Percentiles rank a stretch among this genome's conserved stretches.
phyloP scores from a whole-genome alignment of 2,329 filamentous ascomycete genomes.

The Microdochium trichocladiopsis region DNA sequence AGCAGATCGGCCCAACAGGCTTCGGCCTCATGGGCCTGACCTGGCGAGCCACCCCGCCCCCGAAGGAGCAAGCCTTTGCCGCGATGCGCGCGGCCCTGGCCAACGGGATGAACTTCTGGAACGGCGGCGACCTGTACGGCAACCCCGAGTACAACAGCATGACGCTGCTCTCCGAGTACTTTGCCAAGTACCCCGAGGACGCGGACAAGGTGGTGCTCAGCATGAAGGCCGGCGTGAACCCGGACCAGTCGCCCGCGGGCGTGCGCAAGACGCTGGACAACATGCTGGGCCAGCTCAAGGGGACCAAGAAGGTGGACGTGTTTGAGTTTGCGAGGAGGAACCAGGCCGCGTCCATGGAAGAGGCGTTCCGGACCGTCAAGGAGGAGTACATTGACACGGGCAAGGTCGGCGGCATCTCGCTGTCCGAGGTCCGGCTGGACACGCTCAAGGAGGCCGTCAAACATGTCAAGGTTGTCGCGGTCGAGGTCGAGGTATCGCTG shows the following conservation, averaged over 20 bases:
- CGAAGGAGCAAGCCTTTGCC: slow-evolving; percentile 33
- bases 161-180: slow-evolving; percentile 45
- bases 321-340: slow-evolving; percentile 47
- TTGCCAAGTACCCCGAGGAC: slow-evolving; percentile 48
- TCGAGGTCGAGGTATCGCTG: slow-evolving; percentile 31
- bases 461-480: slow-evolving; percentile 23
- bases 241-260: slow-evolving; percentile 33
- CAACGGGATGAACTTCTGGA: slow-evolving; percentile 37
- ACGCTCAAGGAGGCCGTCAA: slow-evolving; percentile 28
- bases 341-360: slow-evolving; percentile 26
- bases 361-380: slow-evolving; percentile 23
- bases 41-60: slow-evolving; percentile 16
- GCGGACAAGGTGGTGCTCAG: slow-evolving; percentile 47
- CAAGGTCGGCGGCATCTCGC: slow-evolving; percentile 29
- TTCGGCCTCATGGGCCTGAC: slow-evolving; percentile 19
- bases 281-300: slow-evolving; percentile 30
- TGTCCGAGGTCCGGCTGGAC: slow-evolving; percentile 30
- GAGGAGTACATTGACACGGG: slow-evolving; percentile 29
- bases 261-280: slow-evolving; percentile 43
- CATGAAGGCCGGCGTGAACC: slow-evolving; percentile 45
- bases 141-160: slow-evolving; percentile 41
- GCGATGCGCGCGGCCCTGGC: slow-evolving; percentile 39
- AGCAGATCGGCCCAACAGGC: slow-evolving; percentile 33
- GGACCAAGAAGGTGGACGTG: slow-evolving; percentile 43
- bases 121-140: slow-evolving; percentile 50